These are phyloP conservation scores for Thielaviopsis cerberus DNA, from an alignment of 2,329 filamentous ascomycete species.

Conservation along the genomic window DNA sequence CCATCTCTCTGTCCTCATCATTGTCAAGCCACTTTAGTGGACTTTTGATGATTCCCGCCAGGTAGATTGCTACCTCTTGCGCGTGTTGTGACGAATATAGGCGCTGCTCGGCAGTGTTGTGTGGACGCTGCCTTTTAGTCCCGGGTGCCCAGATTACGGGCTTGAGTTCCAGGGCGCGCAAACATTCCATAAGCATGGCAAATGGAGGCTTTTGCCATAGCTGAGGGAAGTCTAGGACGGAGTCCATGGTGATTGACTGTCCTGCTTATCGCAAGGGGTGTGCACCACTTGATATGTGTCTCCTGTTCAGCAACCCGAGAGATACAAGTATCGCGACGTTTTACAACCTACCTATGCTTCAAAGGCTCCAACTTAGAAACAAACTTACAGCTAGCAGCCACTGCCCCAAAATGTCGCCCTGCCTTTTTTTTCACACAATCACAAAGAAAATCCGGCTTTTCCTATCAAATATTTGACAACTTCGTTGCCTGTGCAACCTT, in stretches of 20 bases:
- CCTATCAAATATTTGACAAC: neutral
- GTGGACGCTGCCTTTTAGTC: constrained; percentile 22
- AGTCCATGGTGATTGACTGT: constrained; percentile 1
- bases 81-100: constrained; percentile 26
- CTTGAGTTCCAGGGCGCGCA: constrained; percentile 47
- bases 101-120: constrained; percentile 23
- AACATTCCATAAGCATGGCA: constrained; percentile 40
- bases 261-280: no score
- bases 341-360: no score
- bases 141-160: constrained; percentile 48
- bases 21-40: constrained; percentile 48
- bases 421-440: neutral
- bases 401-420: neutral
- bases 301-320: no score
- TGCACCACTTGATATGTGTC: no score
- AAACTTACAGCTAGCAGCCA: neutral
- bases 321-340: no score
- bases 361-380: neutral
- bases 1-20: constrained; percentile 44
- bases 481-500: neutral
- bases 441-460: neutral
- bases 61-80: constrained; percentile 42
- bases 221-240: constrained; percentile 50
- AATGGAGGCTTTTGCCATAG: constrained; percentile 59
- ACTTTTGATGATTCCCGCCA: constrained; percentile 50